These are phyloP conservation scores for Tolypocladium album DNA, from an alignment of 2,329 filamentous ascomycete species.

Conservation along the genomic window DNA sequence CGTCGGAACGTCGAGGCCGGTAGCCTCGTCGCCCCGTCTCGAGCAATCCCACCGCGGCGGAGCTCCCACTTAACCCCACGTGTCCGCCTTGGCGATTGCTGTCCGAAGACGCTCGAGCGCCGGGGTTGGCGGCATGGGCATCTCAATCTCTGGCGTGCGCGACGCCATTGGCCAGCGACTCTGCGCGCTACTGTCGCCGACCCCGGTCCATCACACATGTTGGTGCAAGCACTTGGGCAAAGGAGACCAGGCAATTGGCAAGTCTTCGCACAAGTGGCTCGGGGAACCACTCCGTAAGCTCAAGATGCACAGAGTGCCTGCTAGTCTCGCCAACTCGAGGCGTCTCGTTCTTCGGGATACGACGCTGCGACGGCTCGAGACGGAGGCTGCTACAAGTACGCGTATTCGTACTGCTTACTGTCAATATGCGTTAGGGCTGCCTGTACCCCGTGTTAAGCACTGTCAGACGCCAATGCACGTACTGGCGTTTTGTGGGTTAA, in stretches of 20 bases:
- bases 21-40: neutral
- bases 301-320: neutral
- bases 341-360: neutral
- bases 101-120: neutral
- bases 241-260: neutral
- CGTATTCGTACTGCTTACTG: neutral
- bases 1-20: neutral
- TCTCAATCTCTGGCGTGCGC: neutral
- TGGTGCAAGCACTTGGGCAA: neutral
- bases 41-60: neutral
- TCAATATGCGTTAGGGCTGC: neutral
- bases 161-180: neutral
- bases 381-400: neutral
- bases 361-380: neutral
- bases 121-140: neutral
- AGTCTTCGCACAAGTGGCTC: neutral
- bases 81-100: neutral
- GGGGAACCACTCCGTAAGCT: neutral
- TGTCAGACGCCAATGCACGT: neutral
- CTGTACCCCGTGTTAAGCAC: neutral
- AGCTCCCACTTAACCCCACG: neutral
- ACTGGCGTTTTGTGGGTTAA: neutral
- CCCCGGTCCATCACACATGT: neutral
- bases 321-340: neutral
- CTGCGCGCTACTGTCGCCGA: neutral